Evolutionary conservation across 176 grass and related monocot genomes (phyloP).

Genomic region (Carex scoparia): DNA sequence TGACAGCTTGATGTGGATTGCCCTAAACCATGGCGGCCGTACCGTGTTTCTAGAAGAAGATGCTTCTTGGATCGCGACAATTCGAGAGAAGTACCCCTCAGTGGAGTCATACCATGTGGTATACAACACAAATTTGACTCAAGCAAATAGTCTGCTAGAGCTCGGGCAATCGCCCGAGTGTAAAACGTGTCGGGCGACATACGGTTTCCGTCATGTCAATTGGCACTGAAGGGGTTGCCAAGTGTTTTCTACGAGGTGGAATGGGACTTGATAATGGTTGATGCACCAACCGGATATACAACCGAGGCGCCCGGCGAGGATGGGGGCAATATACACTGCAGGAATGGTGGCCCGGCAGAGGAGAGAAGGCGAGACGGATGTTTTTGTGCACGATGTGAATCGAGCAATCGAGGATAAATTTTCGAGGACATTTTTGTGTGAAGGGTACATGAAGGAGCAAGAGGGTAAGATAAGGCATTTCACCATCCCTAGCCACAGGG

Average conservation of each 20-base stretch:
- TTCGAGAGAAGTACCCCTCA: slow-evolving; percentile 23
- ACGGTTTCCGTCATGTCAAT: slow-evolving; percentile 26
- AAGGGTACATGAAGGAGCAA: slow-evolving; percentile 57
- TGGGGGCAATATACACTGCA: slow-evolving; percentile 59
- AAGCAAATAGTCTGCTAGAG: slow-evolving; percentile 32
- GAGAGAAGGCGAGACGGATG: slow-evolving; percentile 44
- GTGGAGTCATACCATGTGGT: slow-evolving; percentile 32
- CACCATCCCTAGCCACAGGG: slow-evolving; percentile 47
- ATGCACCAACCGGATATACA: slow-evolving; percentile 54
- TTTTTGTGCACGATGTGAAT: slow-evolving; percentile 56
- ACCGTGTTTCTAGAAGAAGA: slow-evolving; percentile 67
- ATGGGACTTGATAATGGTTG: slow-evolving; percentile 68
- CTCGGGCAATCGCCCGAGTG: slow-evolving; percentile 23
- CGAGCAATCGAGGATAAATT: slow-evolving; percentile 37
- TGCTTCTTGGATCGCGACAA: slow-evolving; percentile 14
- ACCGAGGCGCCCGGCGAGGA: slow-evolving; percentile 47
- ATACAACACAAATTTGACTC: slow-evolving; percentile 23
- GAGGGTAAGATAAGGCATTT: slow-evolving; percentile 51
- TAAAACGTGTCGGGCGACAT: slow-evolving; percentile 23
- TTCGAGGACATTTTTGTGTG: slow-evolving; percentile 44
- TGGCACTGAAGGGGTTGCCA: slow-evolving; percentile 53
- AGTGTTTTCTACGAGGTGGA: slow-evolving; percentile 47
- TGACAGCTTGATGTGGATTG: slow-evolving; percentile 53
- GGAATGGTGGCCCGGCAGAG: slow-evolving; percentile 40
- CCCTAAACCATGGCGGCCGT: slow-evolving; percentile 71